Conservation (phyloP, 805 yeast species). For the Wickerhamiella musiphila region DNA sequence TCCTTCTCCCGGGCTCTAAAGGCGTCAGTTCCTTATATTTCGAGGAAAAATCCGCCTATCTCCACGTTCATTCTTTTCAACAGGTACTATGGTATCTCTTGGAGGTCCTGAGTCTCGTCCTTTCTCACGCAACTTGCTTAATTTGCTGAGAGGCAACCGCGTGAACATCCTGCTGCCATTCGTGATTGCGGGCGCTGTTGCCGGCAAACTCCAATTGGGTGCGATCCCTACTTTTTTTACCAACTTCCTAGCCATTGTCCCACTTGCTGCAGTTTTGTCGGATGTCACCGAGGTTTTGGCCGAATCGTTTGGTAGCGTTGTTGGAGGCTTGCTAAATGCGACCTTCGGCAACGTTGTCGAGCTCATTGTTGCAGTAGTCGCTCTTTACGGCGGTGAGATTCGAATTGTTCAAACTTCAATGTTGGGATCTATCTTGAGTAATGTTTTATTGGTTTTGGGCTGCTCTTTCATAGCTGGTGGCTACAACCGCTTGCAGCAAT, state of each 20-base stretch:
- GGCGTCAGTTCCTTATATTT: no score
- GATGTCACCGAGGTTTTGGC: slow-evolving; percentile 88
- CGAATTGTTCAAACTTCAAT: slow-evolving; percentile 93
- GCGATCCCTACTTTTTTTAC: slow-evolving; percentile 43
- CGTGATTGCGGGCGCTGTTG: slow-evolving; percentile 77
- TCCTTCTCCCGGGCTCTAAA: no score
- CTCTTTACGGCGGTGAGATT: slow-evolving; percentile 68
- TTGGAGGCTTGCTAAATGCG: slow-evolving; percentile 90
- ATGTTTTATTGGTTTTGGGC: slow-evolving; percentile 79
- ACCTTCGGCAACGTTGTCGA: slow-evolving; percentile 97
- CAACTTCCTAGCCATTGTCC: slow-evolving; percentile 81
- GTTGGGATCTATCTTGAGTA: slow-evolving; percentile 87
- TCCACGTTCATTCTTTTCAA: no score
- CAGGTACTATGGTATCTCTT: slow-evolving; percentile 1
- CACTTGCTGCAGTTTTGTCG: slow-evolving; percentile 78
- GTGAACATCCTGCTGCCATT: slow-evolving; percentile 62
- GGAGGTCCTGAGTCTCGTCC: not conserved
- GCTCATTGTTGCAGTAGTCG: slow-evolving; percentile 83
- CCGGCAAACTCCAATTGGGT: slow-evolving; percentile 42
- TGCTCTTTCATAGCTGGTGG: slow-evolving; percentile 93
- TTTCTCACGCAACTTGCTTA: slow-evolving; percentile 1
- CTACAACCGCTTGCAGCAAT: slow-evolving; percentile 64
- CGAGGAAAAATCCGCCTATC: no score
- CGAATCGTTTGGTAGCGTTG: slow-evolving; percentile 72
- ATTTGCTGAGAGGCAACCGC: slow-evolving; percentile 9